Base-by-base conservation (phyloP, 257 asterid species). In the Ophiorrhiza pumila region DNA sequence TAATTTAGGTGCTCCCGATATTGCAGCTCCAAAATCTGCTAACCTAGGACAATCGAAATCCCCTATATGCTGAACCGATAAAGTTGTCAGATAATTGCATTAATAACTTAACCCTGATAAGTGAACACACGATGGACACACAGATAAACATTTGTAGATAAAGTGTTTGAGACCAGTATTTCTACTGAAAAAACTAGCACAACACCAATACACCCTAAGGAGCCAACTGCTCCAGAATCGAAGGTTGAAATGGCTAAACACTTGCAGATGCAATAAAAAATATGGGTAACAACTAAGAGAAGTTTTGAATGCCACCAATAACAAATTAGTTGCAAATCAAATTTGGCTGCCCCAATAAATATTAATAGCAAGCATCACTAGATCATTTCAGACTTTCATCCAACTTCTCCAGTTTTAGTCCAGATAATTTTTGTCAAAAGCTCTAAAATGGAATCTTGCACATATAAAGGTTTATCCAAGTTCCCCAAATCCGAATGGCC, bases 21-120 rank as follows among this genome's bases (percentile, higher is more conserved):
- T 92, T 76, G 99, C 98, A 49, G 99, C 97, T 70, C 99, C 99
- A 82, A 95, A 95, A 87, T 95, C 99, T 67, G 99, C 99, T 75
- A 95, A 90, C 83, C 96, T 92, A 64, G 99, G 92, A 83, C 87
- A 84, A 69, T 93, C 92, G 78, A 95, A 95, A 79, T 92, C 99
- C 42, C 99, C 98, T 59, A 95, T 85, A 76, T 92, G 96, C 99
- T 95, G 97, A 85, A 83, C 47, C 73, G 50, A 78, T 75, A 64
- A 42, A 78, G 78, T 71, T 76, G 71, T 76, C 76, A 78, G 75
- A 69, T 74, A 65, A 78, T 57, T 76, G 66, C 55, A 39, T 12
- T n/a, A 31, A 7, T 64, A 52, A 45, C 35, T 9, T 27, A 74
- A 79, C 20, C 29, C 31, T 12, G 39, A 31, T 25, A 79, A 35